These are phyloP conservation scores for Plenodomus biglobosus DNA, from an alignment of 2,329 filamentous ascomycete species.

Conservation along the genomic window DNA sequence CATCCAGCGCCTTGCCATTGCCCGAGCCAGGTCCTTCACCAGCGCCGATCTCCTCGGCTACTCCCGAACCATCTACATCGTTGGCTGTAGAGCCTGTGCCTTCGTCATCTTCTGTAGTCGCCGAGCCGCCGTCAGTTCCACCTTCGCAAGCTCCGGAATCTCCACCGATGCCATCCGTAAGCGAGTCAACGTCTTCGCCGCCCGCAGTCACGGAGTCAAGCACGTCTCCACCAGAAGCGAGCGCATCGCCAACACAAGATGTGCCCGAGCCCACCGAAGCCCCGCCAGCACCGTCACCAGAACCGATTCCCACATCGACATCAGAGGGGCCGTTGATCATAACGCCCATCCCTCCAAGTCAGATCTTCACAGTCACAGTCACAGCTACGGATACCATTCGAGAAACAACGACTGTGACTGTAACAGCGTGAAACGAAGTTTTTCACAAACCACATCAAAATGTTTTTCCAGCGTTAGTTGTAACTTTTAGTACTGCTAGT, in stretches of 20 bases:
- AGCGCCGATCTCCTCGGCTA: not conserved
- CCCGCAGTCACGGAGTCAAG: not conserved
- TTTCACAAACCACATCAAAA: not conserved
- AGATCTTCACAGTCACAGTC: conserved; percentile 39
- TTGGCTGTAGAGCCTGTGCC: not conserved
- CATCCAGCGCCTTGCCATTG: not conserved
- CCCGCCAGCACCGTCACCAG: conserved; percentile 4
- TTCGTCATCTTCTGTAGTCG: not conserved
- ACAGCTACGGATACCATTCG: conserved; percentile 37
- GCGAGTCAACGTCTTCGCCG: not conserved
- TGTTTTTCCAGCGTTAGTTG: not conserved
- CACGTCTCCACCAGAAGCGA: not conserved
- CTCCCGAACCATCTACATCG: not conserved
- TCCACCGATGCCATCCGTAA: not conserved
- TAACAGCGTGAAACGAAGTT: conserved; percentile 12
- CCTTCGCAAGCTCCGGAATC: not conserved
- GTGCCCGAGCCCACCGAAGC: not conserved
- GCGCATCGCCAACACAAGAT: not conserved
- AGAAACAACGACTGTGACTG: conserved; percentile 29
- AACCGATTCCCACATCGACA: conserved; percentile 8
- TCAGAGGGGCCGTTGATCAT: conserved; percentile 36
- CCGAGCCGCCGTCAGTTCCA: not conserved
- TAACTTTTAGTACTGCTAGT: not conserved
- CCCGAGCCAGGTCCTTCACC: not conserved
- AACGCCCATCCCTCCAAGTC: conserved; percentile 35